These are phyloP conservation scores for Zizania palustris DNA, from an alignment of 202 grass and related monocot species.

Conservation along the genomic window DNA sequence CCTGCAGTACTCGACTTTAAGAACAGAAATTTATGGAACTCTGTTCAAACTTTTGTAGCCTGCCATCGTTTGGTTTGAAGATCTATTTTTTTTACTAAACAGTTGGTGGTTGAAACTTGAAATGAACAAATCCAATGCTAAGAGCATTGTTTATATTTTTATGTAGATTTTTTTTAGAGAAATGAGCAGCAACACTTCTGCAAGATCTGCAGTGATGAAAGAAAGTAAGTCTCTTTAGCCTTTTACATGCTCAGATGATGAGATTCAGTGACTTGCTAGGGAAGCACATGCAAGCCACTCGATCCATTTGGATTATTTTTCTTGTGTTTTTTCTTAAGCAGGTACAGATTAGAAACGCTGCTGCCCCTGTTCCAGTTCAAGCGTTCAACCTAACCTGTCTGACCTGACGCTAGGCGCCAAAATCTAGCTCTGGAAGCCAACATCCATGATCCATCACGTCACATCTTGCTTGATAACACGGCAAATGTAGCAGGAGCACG, in stretches of 20 bases:
- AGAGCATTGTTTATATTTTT: too few species aligned
- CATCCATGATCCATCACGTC: conserved; percentile 42
- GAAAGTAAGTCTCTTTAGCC: too few species aligned
- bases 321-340: not conserved
- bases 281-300: conserved; percentile 1
- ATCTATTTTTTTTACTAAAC: too few species aligned
- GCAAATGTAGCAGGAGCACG: not conserved
- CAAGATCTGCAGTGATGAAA: too few species aligned
- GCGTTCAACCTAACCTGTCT: not conserved
- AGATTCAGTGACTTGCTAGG: not conserved
- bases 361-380: not conserved
- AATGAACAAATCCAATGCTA: too few species aligned
- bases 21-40: conserved; percentile 3
- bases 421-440: conserved; percentile 19
- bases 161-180: too few species aligned
- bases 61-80: not conserved
- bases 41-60: not conserved
- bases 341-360: not conserved
- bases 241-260: not conserved
- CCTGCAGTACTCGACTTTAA: conserved; percentile 3
- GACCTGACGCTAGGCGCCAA: conserved; percentile 24
- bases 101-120: too few species aligned
- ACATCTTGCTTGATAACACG: conserved; percentile 7
- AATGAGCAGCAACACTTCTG: too few species aligned
- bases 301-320: not conserved